These are phyloP conservation scores for Penicillium sp. DNA, from an alignment of 2,329 filamentous ascomycete species.

Conservation along the genomic window DNA sequence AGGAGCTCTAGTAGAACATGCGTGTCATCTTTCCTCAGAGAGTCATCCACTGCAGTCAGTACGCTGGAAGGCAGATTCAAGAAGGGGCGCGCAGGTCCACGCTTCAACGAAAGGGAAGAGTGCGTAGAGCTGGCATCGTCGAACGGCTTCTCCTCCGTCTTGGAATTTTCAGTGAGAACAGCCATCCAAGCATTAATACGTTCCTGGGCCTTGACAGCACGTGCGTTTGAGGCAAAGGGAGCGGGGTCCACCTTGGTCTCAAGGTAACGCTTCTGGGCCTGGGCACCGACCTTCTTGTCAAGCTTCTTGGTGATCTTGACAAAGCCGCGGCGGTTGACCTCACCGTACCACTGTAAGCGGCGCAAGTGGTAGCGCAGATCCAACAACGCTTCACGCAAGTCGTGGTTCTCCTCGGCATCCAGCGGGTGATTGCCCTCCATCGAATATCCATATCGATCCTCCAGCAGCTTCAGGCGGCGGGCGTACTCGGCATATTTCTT, in stretches of 20 bases:
- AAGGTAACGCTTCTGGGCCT: slow-evolving; percentile 83
- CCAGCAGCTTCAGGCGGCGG: slow-evolving; percentile 80
- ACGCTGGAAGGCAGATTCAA: slow-evolving; percentile 69
- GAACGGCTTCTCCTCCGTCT: slow-evolving; percentile 71
- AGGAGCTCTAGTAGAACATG: slow-evolving; percentile 56
- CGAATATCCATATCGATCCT: slow-evolving; percentile 81
- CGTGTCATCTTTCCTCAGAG: slow-evolving; percentile 45
- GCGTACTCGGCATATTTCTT: slow-evolving; percentile 87
- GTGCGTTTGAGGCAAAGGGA: slow-evolving; percentile 78
- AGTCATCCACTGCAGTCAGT: slow-evolving; percentile 47
- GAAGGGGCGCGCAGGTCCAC: slow-evolving; percentile 74
- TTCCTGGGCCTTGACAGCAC: slow-evolving; percentile 62
- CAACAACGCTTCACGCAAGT: slow-evolving; percentile 85
- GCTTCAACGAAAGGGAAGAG: slow-evolving; percentile 72
- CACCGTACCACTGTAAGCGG: slow-evolving; percentile 96
- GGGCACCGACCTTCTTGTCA: slow-evolving; percentile 85
- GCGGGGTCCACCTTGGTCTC: slow-evolving; percentile 87
- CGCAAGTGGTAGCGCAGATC: slow-evolving; percentile 85
- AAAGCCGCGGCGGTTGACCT: slow-evolving; percentile 93
- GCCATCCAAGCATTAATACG: slow-evolving; percentile 91
- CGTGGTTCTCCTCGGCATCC: slow-evolving; percentile 87
- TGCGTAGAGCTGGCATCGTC: slow-evolving; percentile 76
- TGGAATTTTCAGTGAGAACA: slow-evolving; percentile 54
- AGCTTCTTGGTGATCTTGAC: slow-evolving; percentile 99
- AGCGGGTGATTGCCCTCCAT: slow-evolving; percentile 71